A percentile compares a stretch with the other conserved stretches of the same genome.
Conservation (phyloP, 1,139 yeast genomes). For the Saccharomyces hybrid region DNA sequence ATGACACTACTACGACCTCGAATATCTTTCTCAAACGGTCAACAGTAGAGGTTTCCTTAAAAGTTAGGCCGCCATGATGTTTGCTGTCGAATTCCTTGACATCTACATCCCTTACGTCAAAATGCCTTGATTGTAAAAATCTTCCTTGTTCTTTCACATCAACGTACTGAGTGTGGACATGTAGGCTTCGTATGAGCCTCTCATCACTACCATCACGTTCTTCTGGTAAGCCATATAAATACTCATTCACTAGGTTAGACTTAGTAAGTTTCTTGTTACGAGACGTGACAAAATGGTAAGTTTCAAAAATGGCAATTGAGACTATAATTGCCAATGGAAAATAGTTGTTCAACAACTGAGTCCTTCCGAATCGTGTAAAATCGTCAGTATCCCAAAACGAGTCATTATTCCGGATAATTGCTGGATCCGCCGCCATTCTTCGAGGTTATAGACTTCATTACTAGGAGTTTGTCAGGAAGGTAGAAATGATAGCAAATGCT, state of each 20-base stretch:
- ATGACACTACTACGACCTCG: slow-evolving; percentile 14
- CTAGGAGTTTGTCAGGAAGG: neutral
- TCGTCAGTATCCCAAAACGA: slow-evolving; percentile 23
- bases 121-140: slow-evolving; percentile 19
- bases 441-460: neutral
- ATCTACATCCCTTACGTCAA: slow-evolving; percentile 18
- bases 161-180: slow-evolving; percentile 3
- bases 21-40: slow-evolving; percentile 16
- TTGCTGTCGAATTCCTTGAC: slow-evolving; percentile 15
- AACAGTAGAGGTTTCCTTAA: slow-evolving; percentile 14
- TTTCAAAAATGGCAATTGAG: neutral
- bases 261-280: neutral
- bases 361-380: slow-evolving; percentile 21
- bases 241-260: neutral
- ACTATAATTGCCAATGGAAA: slow-evolving; percentile 12
- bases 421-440: neutral
- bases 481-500: neutral
- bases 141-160: slow-evolving; percentile 6
- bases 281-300: neutral
- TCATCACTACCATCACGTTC: slow-evolving; percentile 6
- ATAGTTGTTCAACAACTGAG: slow-evolving; percentile 14
- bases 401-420: slow-evolving; percentile 6
- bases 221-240: neutral
- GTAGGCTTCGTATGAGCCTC: neutral
- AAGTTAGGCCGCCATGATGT: slow-evolving; percentile 18